These are phyloP conservation scores for Trichosporon asahii DNA, from an alignment of 1,284 basidiomycete species.

Conservation along the genomic window DNA sequence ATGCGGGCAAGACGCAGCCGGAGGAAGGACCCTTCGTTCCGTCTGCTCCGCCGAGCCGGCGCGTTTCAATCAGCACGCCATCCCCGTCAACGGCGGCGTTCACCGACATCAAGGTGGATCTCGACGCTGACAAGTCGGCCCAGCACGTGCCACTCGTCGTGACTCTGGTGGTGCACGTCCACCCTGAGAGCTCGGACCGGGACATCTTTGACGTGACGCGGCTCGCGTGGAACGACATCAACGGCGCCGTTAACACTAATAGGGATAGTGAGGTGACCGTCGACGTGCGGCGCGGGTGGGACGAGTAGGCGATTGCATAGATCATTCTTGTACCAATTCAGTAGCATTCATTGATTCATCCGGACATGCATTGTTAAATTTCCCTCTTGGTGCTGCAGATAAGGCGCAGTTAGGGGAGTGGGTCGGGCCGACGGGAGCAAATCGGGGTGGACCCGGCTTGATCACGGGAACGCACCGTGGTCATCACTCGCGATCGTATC, in stretches of 20 bases:
- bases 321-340: neutral
- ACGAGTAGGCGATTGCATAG: conserved; percentile 17
- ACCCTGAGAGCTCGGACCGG: conserved; percentile 63
- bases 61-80: conserved; percentile 55
- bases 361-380: neutral
- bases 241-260: conserved; percentile 26
- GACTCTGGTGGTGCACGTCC: conserved; percentile 74
- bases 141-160: conserved; percentile 59
- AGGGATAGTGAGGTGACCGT: conserved; percentile 44
- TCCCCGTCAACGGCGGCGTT: conserved; percentile 26
- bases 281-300: conserved; percentile 41
- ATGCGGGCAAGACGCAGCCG: conserved; percentile 51
- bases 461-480: conserved; percentile 3
- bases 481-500: conserved; percentile 1
- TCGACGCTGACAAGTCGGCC: neutral
- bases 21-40: conserved; percentile 53
- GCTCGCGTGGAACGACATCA: conserved; percentile 39
- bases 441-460: conserved; percentile 1
- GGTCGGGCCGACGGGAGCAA: conserved; percentile 1
- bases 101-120: neutral
- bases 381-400: neutral
- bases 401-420: neutral
- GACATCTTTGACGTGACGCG: conserved; percentile 61
- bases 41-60: conserved; percentile 12
- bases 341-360: neutral